Evolutionary conservation across 1,284 basidiomycete species (phyloP), one percentile per base, ranked within the genome.

Genomic region (Inonotus hispidus): DNA sequence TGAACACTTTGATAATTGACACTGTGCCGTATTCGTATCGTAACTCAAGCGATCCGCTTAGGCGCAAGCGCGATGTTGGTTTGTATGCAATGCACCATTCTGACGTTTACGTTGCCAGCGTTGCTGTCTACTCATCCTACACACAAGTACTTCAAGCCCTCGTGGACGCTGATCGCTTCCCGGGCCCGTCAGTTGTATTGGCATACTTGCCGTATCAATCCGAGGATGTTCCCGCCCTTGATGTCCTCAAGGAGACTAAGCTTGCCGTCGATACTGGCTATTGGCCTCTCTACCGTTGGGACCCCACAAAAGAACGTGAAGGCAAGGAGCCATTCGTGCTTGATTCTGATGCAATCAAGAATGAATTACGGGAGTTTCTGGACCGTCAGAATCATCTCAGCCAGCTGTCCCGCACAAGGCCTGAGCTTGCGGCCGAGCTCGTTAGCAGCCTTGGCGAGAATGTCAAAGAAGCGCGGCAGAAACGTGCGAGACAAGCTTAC

Each of bases 51-150:
- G 90, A 93, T 65, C 87, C 86, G 7, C 78, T 82, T 64, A 82
- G 88, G 59, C 81, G 93, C 63, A 96, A 95, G 76, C 94, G 94
- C 70, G 95, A 98, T 74, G 88, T 95, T 50, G 95, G 93, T 0
- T 78, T 98, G 53, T 99, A 99, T 71, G 97, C 96, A 13, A 96
- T 99, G 92, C 98, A 97, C 77, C 93, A 98, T 73, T 96, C 96
- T 16, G 90, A 95, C 70, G 93, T 95, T 61, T 99, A 94, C 72
- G 96, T 98, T 60, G 95, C 95, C 10, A 94, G 92, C 69, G 86
- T 97, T 43, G 97, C 97, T 5, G 88, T 98, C 60, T 98, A 96
- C 75, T 90, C 94, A 46, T 95, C 95, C 56, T 99, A 98, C 72
- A 84, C 91, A 1, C 95, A 98, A 71, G 95, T 98, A 37, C 82